Evolutionary conservation across 129 eudicot species (phyloP), one percentile per base, ranked within the genome.

Genomic region (Kitagawia praeruptora): DNA sequence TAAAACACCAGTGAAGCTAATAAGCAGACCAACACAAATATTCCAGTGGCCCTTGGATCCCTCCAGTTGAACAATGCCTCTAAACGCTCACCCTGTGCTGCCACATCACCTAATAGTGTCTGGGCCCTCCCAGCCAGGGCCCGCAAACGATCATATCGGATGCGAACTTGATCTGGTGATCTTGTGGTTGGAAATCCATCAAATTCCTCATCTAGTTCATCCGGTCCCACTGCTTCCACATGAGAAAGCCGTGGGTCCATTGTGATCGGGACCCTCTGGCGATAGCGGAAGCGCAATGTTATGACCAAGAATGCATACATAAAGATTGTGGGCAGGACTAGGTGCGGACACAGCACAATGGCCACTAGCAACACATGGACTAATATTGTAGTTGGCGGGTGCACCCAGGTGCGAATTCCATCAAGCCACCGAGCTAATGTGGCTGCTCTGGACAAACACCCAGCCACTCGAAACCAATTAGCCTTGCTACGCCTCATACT

Each of bases 401-500:
- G 93, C 14, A 77, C 87, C 98, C 98, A 95, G 0, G 85, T 89
- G 41, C 90, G 83, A 13, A 95, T 89, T 19, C 90, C 89, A 38
- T 92, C 90, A 5, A 91, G 83, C 98, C 98, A 95, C 10, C 88
- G 79, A 0, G 90, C 97, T 51, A 88, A 63, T 67, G 94, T 81
- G 79, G 96, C 97, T 41, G 90, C 90, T 77, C 83, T 88, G 4
- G 97, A 92, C 76, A 94, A 85, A 44, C 96, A 86, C 28, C 90
- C 89, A 19, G 89, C 89, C 0, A 91, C 80, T 19, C 97, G 80
- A 44, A 92, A 91, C 97, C 96, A 95, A 75, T 95, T 95, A 0
- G 95, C 93, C 92, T 95, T 95, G 84, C 97, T 92, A 51, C 96
- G 88, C 81, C 98, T 90, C 93, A 95, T 87, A 82, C 98, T 95